Conservation (phyloP, 257 asterid genomes). For the Mentha longifolia region DNA sequence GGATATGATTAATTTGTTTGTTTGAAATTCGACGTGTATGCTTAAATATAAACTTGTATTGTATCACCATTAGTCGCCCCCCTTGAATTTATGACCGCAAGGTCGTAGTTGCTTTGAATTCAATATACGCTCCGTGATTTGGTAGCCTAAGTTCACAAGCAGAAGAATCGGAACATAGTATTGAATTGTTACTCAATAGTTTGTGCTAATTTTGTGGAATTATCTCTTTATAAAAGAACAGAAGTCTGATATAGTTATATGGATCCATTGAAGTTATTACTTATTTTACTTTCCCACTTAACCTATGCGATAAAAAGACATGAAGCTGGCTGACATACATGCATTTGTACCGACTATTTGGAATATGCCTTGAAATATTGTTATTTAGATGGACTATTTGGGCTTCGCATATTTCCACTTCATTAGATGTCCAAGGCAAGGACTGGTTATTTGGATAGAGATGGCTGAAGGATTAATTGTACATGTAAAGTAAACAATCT, state of each 20-base stretch:
- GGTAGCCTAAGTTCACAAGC: neutral
- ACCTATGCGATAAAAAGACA: neutral
- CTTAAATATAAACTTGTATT: neutral
- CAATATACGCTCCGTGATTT: neutral
- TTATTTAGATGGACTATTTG: neutral
- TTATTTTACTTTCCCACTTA: neutral
- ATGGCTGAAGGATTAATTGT: too few species aligned
- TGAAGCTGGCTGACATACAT: neutral
- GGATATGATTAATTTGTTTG: neutral
- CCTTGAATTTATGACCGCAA: neutral
- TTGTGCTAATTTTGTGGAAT: neutral
- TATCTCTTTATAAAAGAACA: neutral
- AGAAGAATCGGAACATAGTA: neutral
- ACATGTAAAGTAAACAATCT: too few species aligned
- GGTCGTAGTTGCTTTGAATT: neutral
- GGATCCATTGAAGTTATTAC: neutral
- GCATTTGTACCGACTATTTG: neutral
- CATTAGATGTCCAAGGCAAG: too few species aligned
- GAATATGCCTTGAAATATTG: neutral
- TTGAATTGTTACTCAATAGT: neutral
- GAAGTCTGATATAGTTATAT: neutral
- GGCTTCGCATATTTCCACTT: neutral
- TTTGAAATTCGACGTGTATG: neutral
- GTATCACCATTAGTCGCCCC: neutral
- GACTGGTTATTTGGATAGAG: neutral